Evolutionary conservation across 192 early-diverging fungal species (phyloP), one percentile per base, ranked within the genome.

Genomic region (Helicostylum pulchrum): DNA sequence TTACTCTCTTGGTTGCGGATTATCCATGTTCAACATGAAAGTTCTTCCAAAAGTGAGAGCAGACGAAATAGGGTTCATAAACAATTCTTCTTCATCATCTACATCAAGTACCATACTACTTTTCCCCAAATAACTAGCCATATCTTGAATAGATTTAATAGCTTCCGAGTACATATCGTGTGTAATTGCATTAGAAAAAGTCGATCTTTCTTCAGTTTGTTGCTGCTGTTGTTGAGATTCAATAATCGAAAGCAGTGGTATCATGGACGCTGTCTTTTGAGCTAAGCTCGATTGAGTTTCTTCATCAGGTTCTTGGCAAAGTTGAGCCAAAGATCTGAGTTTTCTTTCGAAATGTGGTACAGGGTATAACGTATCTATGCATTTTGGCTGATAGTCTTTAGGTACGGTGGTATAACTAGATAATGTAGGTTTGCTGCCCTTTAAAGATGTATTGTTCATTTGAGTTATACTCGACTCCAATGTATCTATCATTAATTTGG

Each of bases 91-190:
- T n/a, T 70, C 64, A 23, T 67, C 55, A 50, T 63, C 61, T n/a
- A 75, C 44, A 67, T 75, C 64, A 8, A 67, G 42, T 2, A 51
- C 23, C 7, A 70, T 48, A 58, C 61, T 70, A 17, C 65, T 70
- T 46, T 60, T 47, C 34, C 74, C 62, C 4, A 70, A 34, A 44
- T 59, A 45, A 45, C 57, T 12, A 23, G 42, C 45, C 21, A 70
- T 62, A n/a, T 70, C 67, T 1, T 42, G 44, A 15, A 66, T 36
- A 21, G 61, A 36, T 14, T 63, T 61, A 31, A 73, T 68, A 1
- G 71, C 62, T 21, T 73, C 66, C 0, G 71, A 56, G 43, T 73
- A 73, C 62, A 68, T 73, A 36, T 73, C 71, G 47, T 68, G 61
- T 14, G 53, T 45, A 30, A 57, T 58, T 2, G 60, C 21, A 32